phyloP scores from a whole-genome alignment of 2,329 filamentous ascomycete species.

The Fusarium pseudoanthophilum region DNA sequence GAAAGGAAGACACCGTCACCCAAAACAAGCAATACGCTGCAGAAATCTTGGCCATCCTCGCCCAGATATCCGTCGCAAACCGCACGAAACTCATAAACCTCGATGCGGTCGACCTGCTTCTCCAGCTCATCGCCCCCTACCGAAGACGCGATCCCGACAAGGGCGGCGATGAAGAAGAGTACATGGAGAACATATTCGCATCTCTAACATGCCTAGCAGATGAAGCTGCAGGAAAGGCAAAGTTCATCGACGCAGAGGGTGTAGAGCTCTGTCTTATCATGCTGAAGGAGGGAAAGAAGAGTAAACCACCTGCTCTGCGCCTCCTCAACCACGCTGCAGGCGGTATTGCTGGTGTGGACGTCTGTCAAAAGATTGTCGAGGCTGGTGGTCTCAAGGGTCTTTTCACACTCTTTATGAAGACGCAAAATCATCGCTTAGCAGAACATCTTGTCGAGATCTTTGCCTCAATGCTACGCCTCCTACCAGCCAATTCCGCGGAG shows the following conservation, averaged over 20 bases:
- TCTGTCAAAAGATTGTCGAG: slow-evolving; percentile 82
- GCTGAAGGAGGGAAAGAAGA: slow-evolving; percentile 87
- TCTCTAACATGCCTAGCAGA: slow-evolving; percentile 83
- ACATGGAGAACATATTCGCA: slow-evolving; percentile 93
- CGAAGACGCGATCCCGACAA: slow-evolving; percentile 86
- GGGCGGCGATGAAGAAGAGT: slow-evolving; percentile 91
- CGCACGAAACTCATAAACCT: slow-evolving; percentile 69
- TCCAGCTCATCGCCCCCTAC: slow-evolving; percentile 87
- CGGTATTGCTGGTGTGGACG: slow-evolving; percentile 59
- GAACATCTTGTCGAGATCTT: slow-evolving; percentile 91
- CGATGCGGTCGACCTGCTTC: slow-evolving; percentile 80
- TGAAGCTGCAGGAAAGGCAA: slow-evolving; percentile 77
- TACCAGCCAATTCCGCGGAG: slow-evolving; percentile 80
- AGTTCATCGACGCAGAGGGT: slow-evolving; percentile 90
- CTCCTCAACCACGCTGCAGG: slow-evolving; percentile 84
- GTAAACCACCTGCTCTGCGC: slow-evolving; percentile 80
- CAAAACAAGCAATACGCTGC: slow-evolving; percentile 98
- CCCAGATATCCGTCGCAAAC: slow-evolving; percentile 78
- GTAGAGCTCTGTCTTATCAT: slow-evolving; percentile 92
- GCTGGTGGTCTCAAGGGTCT: slow-evolving; percentile 84
- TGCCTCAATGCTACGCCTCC: slow-evolving; percentile 78
- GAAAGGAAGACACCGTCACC: slow-evolving; percentile 72
- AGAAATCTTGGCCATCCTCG: slow-evolving; percentile 88
- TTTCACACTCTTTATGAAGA: slow-evolving; percentile 91
- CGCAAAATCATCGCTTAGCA: slow-evolving; percentile 72